phyloP scores from a whole-genome alignment of 2,329 filamentous ascomycete genomes.

The Cryoendolithus antarcticus region DNA sequence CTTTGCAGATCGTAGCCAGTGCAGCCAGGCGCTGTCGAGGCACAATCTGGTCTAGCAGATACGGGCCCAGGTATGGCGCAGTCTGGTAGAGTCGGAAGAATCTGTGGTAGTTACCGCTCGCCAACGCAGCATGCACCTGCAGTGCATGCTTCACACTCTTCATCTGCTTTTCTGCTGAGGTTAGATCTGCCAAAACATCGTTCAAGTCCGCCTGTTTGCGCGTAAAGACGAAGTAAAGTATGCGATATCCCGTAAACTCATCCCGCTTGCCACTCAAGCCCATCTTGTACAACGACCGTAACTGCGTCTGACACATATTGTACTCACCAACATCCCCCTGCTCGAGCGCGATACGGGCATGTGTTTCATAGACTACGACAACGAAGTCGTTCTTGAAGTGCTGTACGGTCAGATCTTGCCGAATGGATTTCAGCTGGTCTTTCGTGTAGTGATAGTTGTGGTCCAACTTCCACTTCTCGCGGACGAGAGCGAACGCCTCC shows the following conservation, averaged over 20 bases:
- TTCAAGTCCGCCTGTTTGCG: conserved; percentile 97
- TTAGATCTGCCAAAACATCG: conserved; percentile 98
- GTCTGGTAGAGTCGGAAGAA: conserved; percentile 95
- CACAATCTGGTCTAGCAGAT: conserved; percentile 99
- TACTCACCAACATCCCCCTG: conserved; percentile 99
- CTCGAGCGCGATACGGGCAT: conserved; percentile 92
- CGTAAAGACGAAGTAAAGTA: conserved; percentile 98
- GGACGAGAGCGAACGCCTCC: conserved; percentile 75
- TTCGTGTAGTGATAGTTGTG: conserved; percentile 96
- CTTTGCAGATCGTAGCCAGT: conserved; percentile 83
- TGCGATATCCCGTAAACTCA: conserved; percentile 98
- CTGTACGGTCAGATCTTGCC: conserved; percentile 95
- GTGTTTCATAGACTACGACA: conserved; percentile 90
- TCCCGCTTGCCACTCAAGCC: conserved; percentile 78
- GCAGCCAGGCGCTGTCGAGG: conserved; percentile 83
- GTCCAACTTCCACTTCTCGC: conserved; percentile 88
- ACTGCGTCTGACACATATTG: conserved; percentile 99
- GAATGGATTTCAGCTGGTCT: conserved; percentile 97
- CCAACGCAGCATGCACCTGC: conserved; percentile 78
- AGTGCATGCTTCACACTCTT: conserved; percentile 79
- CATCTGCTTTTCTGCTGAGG: conserved; percentile 84
- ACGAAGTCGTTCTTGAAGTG: conserved; percentile 95
- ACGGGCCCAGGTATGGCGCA: conserved; percentile 76
- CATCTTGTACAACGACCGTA: conserved; percentile 80
- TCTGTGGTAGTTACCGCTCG: conserved; percentile 89